Evolutionary conservation across 306 rosid genomes (phyloP), one percentile per base, ranked within the genome.

Genomic region (Inga oerstediana): DNA sequence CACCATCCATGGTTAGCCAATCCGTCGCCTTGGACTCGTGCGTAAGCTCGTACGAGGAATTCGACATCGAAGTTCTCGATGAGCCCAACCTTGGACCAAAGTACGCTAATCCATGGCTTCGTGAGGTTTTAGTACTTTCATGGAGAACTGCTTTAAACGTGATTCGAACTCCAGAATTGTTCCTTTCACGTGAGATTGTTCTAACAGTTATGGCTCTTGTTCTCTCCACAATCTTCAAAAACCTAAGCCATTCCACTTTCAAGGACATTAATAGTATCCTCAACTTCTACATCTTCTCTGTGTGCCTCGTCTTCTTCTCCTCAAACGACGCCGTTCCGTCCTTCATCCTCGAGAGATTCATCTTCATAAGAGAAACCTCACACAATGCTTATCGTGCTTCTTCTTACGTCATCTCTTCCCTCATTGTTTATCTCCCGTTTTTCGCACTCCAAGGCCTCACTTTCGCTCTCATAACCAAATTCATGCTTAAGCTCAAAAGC

Each of bases 271-370:
- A 93, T 71, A 81, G 91, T 64, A 94, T 93, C 74, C 94, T 92
- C 74, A 93, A 95, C 89, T 93, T 95, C 91, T 95, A 95, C 90
- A 93, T 95, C 84, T 95, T 93, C 69, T 82, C 98, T 6, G 93
- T 92, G 27, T 92, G 96, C 86, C 91, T 95, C 4, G 91, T 93
- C 45, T 95, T 95, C 97, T 92, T 93, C 61, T 93, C 99, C 37
- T 95, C 99, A 66, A 95, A 93, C 46, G 97, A 95, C 65, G 99
- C 98, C 11, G 98, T 95, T 58, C 98, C 98, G 5, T 92, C 98
- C 32, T 92, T 92, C 83, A 95, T 93, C 88, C 86, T 84, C 45
- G 97, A 95, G 76, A 87, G 98, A 79, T 95, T 95, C 94, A 95
- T 95, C 85, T 95, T 95, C 91, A 93, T 91, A 27, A 84, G 96